Base-by-base conservation (phyloP, 2,329 filamentous ascomycete species). In the Scytalidium sp. region DNA sequence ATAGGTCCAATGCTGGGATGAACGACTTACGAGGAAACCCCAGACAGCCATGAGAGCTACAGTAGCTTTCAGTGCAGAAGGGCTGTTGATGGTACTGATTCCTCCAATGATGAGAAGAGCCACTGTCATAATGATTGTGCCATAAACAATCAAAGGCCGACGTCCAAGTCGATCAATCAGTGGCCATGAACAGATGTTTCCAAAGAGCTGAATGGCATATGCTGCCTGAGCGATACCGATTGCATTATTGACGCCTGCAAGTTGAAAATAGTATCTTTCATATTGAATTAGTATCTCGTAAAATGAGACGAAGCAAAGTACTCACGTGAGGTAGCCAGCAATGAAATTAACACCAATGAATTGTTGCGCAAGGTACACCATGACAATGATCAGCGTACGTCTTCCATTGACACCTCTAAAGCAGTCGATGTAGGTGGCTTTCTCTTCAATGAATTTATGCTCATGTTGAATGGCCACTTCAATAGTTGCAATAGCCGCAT, bases 361-460 rank as follows among this genome's bases (percentile, higher is more conserved):
- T 39, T 65, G 64, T 48, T 66, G 63, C 0, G 63, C 57, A 2
- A 65, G 55, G 29, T 66, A 66, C 21, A 65, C 61, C 64, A 66
- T 64, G 44, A 59, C 52, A 15, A 67, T 60, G 13, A 66, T 64
- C 13, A 57, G 52, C 9, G 61, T 65, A n/a, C 63, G 52, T 19
- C 62, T 57, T 3, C 57, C 52, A 48, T 65, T 62, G 8, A 55
- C 55, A 7, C 63, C 63, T 41, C 48, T 55, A 52, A 65, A 65
- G 22, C 60, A 65, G 17, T 65, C 60, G 7, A 63, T n/a, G 58
- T 60, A 65, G 15, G 46, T 51, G 27, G 50, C 55, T 2, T 44
- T 41, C 32, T 56, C 48, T 15, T 64, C 60, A n/a, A 60, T 60
- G 3, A 49, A 19, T 17, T 19, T 22, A 8, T 32, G 13, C 19